Percentiles rank a stretch among this genome's conserved stretches.
Evolutionary conservation across 169 alveolate species (phyloP).

Genomic region (Blepharisma undulans): DNA sequence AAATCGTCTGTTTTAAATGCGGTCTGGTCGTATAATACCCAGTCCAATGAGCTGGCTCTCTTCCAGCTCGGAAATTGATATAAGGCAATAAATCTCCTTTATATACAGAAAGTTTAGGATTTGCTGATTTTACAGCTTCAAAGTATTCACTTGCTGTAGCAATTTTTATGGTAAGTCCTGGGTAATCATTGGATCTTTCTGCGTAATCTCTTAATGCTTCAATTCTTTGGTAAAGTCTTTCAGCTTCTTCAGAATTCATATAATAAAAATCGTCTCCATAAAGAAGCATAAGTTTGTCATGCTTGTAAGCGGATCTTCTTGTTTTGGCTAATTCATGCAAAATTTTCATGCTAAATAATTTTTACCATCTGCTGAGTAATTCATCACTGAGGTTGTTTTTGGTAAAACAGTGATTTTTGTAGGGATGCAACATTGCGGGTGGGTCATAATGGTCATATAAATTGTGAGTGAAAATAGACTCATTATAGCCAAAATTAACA

Average conservation of each 20-base stretch:
- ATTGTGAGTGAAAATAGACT: conserved; percentile 24
- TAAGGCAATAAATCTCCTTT: conserved; percentile 75
- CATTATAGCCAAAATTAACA: not conserved
- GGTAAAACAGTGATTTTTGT: not conserved
- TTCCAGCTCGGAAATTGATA: not conserved
- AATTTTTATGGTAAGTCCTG: not conserved
- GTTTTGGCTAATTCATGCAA: not conserved
- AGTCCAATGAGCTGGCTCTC: conserved; percentile 59
- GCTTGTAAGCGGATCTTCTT: not conserved
- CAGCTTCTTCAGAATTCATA: not conserved
- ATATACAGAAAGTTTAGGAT: not conserved
- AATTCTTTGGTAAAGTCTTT: not conserved
- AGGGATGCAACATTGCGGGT: not conserved
- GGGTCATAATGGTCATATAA: conserved; percentile 19
- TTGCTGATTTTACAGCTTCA: not conserved
- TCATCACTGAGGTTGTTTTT: not conserved
- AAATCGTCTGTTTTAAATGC: not conserved
- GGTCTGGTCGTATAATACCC: conserved; percentile 78
- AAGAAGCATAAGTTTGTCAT: not conserved
- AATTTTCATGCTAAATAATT: not conserved
- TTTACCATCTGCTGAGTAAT: not conserved
- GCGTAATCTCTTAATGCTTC: conserved; percentile 1
- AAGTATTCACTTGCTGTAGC: conserved; percentile 21
- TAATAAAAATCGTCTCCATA: conserved; percentile 23
- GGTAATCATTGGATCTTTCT: not conserved